Percentiles rank a stretch among this genome's conserved stretches.
phyloP scores from a whole-genome alignment of 2,329 filamentous ascomycete species.

The Emergomyces orientalis region DNA sequence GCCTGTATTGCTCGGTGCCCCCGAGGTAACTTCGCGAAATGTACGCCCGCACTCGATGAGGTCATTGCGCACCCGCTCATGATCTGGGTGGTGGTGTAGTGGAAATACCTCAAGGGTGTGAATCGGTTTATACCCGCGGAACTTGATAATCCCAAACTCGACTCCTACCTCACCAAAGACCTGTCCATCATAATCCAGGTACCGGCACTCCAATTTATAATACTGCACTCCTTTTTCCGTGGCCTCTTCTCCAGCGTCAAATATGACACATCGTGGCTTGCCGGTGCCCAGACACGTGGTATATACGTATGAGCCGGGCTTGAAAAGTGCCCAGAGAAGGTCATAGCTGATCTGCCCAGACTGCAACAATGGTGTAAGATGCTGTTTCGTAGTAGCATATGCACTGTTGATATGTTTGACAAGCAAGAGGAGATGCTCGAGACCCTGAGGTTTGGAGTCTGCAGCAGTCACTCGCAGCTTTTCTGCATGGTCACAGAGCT shows the following conservation, averaged over 20 bases:
- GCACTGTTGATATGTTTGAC: not conserved
- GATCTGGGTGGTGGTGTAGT: not conserved
- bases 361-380: constrained; percentile 17
- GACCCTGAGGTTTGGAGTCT: too few relatives aligned
- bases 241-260: constrained; percentile 12
- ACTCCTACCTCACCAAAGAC: not conserved
- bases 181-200: not conserved
- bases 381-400: constrained; percentile 13
- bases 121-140: not conserved
- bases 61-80: not conserved
- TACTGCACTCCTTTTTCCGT: not conserved
- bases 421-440: too few relatives aligned
- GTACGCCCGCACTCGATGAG: not conserved
- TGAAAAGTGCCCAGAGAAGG: constrained; percentile 26
- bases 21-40: not conserved
- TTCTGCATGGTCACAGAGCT: not conserved
- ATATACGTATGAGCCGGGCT: constrained; percentile 21
- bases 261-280: constrained; percentile 13
- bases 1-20: too few relatives aligned
- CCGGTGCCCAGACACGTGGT: constrained; percentile 13
- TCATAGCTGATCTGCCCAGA: constrained; percentile 24
- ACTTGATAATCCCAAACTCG: not conserved
- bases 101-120: not conserved
- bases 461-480: too few relatives aligned
- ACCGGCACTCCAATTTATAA: not conserved